Conservation (phyloP, 2,329 filamentous ascomycete genomes). For the Gremmenia infestans region DNA sequence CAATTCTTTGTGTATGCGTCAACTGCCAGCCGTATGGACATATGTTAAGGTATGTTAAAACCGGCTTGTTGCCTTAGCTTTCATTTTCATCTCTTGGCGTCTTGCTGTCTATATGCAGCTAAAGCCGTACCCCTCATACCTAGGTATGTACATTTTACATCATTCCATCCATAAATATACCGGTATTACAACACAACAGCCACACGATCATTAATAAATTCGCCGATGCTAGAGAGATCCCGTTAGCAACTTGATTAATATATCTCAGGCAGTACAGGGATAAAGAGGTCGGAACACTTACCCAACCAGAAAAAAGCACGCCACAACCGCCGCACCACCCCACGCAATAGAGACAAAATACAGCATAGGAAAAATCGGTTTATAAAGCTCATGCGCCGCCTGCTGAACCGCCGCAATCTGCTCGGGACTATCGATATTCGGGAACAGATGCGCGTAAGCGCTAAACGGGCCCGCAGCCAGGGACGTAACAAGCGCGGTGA, state of each 20-base stretch:
- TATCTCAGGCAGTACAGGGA: not conserved
- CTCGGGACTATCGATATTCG: slow-evolving; percentile 39
- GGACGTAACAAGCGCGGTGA: slow-evolving; percentile 23
- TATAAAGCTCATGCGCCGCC: slow-evolving; percentile 38
- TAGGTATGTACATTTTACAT: too few species aligned
- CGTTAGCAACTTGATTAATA: slow-evolving; percentile 1
- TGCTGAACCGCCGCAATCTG: slow-evolving; percentile 39
- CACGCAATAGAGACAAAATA: slow-evolving; percentile 50
- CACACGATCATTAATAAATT: slow-evolving; percentile 44
- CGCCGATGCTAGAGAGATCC: slow-evolving; percentile 39
- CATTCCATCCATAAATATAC: not conserved
- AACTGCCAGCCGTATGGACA: too few species aligned
- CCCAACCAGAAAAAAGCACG: slow-evolving; percentile 14
- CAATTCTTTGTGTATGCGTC: too few species aligned
- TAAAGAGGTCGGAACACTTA: slow-evolving; percentile 35
- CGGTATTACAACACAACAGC: slow-evolving; percentile 37
- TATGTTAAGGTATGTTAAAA: too few species aligned
- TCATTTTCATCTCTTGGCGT: too few species aligned
- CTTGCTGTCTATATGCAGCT: too few species aligned
- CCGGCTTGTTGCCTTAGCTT: too few species aligned
- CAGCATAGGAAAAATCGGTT: slow-evolving; percentile 33
- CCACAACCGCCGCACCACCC: slow-evolving; percentile 42
- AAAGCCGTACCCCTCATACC: too few species aligned
- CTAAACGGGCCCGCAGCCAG: slow-evolving; percentile 28
- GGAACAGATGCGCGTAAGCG: slow-evolving; percentile 26